These are phyloP conservation scores for Cutaneotrichosporon sp. DNA, from an alignment of 1,284 basidiomycete species.

Conservation along the genomic window DNA sequence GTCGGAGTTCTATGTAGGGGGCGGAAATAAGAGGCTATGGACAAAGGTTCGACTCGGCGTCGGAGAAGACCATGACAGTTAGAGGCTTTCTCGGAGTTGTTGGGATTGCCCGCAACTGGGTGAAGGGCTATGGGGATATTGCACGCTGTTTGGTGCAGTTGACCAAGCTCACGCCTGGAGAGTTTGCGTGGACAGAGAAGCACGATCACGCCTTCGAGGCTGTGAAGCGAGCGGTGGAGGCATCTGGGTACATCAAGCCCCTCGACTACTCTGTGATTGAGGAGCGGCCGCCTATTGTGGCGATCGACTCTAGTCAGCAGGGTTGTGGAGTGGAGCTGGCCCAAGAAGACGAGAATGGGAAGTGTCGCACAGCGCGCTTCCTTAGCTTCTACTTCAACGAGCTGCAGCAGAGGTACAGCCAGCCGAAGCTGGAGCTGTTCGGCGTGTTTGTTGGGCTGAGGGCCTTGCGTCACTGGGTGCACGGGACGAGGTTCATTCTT, in stretches of 20 bases:
- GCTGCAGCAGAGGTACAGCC: no score
- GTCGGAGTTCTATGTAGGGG: no score
- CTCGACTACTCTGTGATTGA: slow-evolving; percentile 2
- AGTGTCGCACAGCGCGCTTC: slow-evolving; percentile 13
- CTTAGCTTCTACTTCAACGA: slow-evolving; percentile 17
- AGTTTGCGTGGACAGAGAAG: not conserved
- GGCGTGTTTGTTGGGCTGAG: slow-evolving; percentile 12
- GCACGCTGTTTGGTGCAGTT: slow-evolving; percentile 9
- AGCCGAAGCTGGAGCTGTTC: slow-evolving; percentile 18
- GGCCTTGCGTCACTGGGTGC: slow-evolving; percentile 1
- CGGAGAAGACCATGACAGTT: no score
- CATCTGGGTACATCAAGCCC: not conserved
- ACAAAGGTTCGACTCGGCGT: no score
- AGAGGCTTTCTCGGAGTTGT: slow-evolving; percentile 12
- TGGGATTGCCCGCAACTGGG: slow-evolving; percentile 11
- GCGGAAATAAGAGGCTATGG: no score
- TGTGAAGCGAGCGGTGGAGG: not conserved
- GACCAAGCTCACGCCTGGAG: not conserved
- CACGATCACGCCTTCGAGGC: not conserved
- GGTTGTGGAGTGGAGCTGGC: slow-evolving; percentile 7
- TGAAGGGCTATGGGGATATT: slow-evolving; percentile 14
- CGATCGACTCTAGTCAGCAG: no score
- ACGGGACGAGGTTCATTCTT: slow-evolving; percentile 11
- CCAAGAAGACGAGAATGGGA: slow-evolving; percentile 4
- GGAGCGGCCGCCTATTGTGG: not conserved